phyloP scores from a whole-genome alignment of 2,329 filamentous ascomycete genomes.

The Dactylellina cionopaga region DNA sequence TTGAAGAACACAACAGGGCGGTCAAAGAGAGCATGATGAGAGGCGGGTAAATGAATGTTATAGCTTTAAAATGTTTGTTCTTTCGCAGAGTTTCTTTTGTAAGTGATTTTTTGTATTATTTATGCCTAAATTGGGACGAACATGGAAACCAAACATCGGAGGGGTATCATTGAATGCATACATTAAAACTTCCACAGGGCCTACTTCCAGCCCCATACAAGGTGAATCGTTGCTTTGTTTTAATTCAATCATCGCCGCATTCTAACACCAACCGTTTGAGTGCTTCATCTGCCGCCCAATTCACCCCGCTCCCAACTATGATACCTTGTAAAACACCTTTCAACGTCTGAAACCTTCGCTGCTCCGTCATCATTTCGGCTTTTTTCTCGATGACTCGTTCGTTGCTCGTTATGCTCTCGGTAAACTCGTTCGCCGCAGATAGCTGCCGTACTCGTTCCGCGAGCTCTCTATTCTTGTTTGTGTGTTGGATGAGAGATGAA shows the following conservation, averaged over 20 bases:
- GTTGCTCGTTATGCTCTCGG: slow-evolving; percentile 37
- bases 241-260: slow-evolving; percentile 55
- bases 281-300: slow-evolving; percentile 78
- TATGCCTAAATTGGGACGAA: too few relatives aligned
- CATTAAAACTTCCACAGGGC: not conserved
- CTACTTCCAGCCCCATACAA: too few relatives aligned
- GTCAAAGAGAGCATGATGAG: slow-evolving; percentile 33
- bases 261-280: slow-evolving; percentile 77
- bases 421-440: slow-evolving; percentile 31
- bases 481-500: slow-evolving; percentile 19
- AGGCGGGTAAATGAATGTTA: too few relatives aligned
- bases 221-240: too few relatives aligned
- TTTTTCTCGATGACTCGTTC: slow-evolving; percentile 63
- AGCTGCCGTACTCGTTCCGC: slow-evolving; percentile 34
- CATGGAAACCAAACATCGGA: not conserved
- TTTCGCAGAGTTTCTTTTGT: not conserved
- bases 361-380: slow-evolving; percentile 69
- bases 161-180: slow-evolving; percentile 9
- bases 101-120: not conserved
- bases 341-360: slow-evolving; percentile 76
- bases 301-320: slow-evolving; percentile 81
- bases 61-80: too few relatives aligned
- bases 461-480: slow-evolving; percentile 28
- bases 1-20: slow-evolving; percentile 42
- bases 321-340: slow-evolving; percentile 82